Evolutionary conservation across 2,329 filamentous ascomycete genomes (phyloP).

Genomic region (Ophiostoma tasmaniense): DNA sequence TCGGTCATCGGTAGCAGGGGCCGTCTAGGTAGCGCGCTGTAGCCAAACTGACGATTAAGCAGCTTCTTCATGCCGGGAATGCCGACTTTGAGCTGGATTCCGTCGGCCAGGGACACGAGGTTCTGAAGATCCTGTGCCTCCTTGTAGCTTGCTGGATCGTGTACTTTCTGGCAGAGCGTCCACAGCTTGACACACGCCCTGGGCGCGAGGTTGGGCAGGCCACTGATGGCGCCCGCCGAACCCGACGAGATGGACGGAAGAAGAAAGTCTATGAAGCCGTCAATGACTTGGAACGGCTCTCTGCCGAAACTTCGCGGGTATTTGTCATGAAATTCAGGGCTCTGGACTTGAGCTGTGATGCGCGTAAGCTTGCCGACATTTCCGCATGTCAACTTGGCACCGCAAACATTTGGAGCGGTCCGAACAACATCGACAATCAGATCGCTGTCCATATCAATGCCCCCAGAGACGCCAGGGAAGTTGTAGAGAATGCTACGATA

Average conservation of each 20-base stretch:
- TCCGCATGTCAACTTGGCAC: slow-evolving; percentile 22
- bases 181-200: slow-evolving; percentile 19
- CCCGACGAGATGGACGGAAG: slow-evolving; percentile 24
- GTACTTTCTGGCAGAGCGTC: slow-evolving; percentile 14
- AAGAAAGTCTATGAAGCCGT: slow-evolving; percentile 26
- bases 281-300: slow-evolving; percentile 21
- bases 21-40: slow-evolving; percentile 18
- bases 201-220: slow-evolving; percentile 17
- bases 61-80: slow-evolving; percentile 24
- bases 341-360: slow-evolving; percentile 20
- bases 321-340: background rate
- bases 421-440: slow-evolving; percentile 21
- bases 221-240: slow-evolving; percentile 17
- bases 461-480: slow-evolving; percentile 21
- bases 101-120: slow-evolving; percentile 21
- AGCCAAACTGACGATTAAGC: slow-evolving; percentile 21
- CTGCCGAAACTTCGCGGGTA: slow-evolving; percentile 14
- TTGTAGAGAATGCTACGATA: slow-evolving; percentile 22
- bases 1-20: slow-evolving; percentile 22
- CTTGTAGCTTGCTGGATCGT: slow-evolving; percentile 9
- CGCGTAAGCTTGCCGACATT: slow-evolving; percentile 22
- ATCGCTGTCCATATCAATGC: slow-evolving; percentile 23
- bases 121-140: slow-evolving; percentile 21
- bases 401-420: slow-evolving; percentile 22
- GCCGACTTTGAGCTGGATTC: slow-evolving; percentile 21